Conservation (phyloP, 768 basidiomycete genomes). For the Hortiboletus campestris region DNA sequence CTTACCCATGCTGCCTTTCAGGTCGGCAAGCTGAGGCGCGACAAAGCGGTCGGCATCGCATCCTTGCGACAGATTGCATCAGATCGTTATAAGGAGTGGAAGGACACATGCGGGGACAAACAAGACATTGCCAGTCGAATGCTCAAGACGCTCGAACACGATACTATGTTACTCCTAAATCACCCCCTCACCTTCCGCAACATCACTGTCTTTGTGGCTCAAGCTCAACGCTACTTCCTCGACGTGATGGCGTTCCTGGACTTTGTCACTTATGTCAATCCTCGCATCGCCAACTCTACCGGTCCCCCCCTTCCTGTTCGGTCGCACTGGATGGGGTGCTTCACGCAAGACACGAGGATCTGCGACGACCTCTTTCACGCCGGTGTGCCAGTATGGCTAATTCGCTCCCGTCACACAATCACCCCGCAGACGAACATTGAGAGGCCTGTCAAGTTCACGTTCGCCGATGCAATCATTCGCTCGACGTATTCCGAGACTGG, state of each 20-base stretch:
- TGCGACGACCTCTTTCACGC: constrained; percentile 4
- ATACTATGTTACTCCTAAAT: not conserved
- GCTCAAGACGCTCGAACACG: not conserved
- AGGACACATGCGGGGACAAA: not conserved
- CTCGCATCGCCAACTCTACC: not conserved
- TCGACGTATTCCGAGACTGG: not conserved
- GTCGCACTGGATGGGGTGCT: constrained; percentile 12
- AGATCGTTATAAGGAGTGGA: not conserved
- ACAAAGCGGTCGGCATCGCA: not conserved
- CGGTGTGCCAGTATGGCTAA: constrained; percentile 9
- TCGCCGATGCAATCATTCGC: not conserved
- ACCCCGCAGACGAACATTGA: not conserved
- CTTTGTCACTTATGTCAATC: not conserved
- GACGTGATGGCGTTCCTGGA: constrained; percentile 2
- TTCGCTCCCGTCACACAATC: not conserved
- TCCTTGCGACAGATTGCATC: not conserved
- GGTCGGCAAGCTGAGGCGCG: not conserved
- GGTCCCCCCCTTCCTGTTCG: not conserved
- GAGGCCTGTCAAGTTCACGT: not conserved
- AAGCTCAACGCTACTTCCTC: constrained; percentile 2
- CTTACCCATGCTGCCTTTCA: not conserved
- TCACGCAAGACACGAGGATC: not conserved
- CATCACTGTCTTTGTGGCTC: constrained; percentile 1
- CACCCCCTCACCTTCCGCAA: not conserved
- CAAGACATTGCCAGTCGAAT: not conserved